Conservation (phyloP, 148 eudicot species). For the Camellia sinensis region DNA sequence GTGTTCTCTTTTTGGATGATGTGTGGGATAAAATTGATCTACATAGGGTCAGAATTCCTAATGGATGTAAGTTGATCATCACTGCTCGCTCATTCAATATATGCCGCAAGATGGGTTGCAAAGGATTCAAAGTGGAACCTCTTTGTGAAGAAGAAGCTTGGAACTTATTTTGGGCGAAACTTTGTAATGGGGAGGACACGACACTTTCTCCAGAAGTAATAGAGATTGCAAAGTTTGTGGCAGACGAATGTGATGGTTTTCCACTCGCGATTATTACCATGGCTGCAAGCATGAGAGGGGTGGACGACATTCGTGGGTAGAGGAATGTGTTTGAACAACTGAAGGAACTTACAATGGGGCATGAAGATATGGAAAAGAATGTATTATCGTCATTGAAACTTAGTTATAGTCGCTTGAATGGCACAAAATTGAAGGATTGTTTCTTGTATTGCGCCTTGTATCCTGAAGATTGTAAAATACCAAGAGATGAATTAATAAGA, state of each 20-base stretch:
- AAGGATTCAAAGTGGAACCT: not conserved
- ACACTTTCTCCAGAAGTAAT: not conserved
- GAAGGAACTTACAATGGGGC: not conserved
- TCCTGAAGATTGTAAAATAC: conserved; percentile 23
- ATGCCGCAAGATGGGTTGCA: not conserved
- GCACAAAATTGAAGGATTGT: conserved; percentile 9
- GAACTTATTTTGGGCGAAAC: conserved; percentile 9
- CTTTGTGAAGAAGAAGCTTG: conserved; percentile 3
- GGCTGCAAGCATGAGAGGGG: conserved; percentile 17
- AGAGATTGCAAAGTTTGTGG: not conserved
- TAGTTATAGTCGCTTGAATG: conserved; percentile 24
- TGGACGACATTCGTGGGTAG: conserved; percentile 10
- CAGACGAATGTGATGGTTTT: conserved; percentile 1
- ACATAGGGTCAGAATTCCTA: conserved; percentile 15
- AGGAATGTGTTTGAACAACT: conserved; percentile 9
- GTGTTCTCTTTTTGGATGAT: conserved; percentile 21
- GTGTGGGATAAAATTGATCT: conserved; percentile 13
- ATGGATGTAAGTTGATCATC: conserved; percentile 19
- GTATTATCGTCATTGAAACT: conserved; percentile 12
- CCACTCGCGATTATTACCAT: conserved; percentile 16
- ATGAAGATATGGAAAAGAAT: conserved; percentile 12
- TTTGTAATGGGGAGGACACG: not conserved
- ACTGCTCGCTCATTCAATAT: not conserved
- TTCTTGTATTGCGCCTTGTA: conserved; percentile 27
- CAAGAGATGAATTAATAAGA: conserved; percentile 12